Percentiles rank a stretch among this genome's conserved stretches.
phyloP scores from a whole-genome alignment of 345 rosid species.

The Linum usitatissimum region DNA sequence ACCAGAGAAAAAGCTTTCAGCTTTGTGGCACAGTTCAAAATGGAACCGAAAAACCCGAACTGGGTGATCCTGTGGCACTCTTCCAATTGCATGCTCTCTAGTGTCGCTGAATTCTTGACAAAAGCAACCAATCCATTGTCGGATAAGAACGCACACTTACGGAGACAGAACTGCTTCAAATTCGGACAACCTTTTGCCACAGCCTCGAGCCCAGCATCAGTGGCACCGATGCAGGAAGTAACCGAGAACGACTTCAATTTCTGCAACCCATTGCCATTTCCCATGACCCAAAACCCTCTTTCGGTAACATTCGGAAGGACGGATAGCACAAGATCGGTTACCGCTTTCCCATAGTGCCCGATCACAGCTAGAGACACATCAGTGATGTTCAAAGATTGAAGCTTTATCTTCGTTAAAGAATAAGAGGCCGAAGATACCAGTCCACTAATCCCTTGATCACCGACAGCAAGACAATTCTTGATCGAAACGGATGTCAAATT shows the following conservation, averaged over 20 bases:
- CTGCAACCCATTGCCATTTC: slow-evolving; percentile 73
- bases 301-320: slow-evolving; percentile 52
- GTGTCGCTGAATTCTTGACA: slow-evolving; percentile 44
- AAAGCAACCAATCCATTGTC: slow-evolving; percentile 76
- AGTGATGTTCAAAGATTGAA: slow-evolving; percentile 59
- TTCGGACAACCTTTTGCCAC: slow-evolving; percentile 80
- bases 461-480: slow-evolving; percentile 61
- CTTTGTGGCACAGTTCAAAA: slow-evolving; percentile 54
- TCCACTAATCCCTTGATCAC: slow-evolving; percentile 78
- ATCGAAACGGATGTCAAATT: slow-evolving; percentile 61
- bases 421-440: slow-evolving; percentile 40
- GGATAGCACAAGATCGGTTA: slow-evolving; percentile 57
- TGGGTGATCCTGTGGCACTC: slow-evolving; percentile 96
- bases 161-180: slow-evolving; percentile 44
- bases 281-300: slow-evolving; percentile 98
- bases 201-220: slow-evolving; percentile 65
- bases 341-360: slow-evolving; percentile 73
- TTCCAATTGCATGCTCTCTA: slow-evolving; percentile 76
- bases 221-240: slow-evolving; percentile 57
- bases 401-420: slow-evolving; percentile 54
- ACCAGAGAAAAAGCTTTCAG: slow-evolving; percentile 56
- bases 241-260: slow-evolving; percentile 55
- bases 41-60: slow-evolving; percentile 67
- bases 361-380: slow-evolving; percentile 79
- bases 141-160: slow-evolving; percentile 47